Conservation (phyloP, 2,329 filamentous ascomycete species). For the Penicillium psychrosexuale region DNA sequence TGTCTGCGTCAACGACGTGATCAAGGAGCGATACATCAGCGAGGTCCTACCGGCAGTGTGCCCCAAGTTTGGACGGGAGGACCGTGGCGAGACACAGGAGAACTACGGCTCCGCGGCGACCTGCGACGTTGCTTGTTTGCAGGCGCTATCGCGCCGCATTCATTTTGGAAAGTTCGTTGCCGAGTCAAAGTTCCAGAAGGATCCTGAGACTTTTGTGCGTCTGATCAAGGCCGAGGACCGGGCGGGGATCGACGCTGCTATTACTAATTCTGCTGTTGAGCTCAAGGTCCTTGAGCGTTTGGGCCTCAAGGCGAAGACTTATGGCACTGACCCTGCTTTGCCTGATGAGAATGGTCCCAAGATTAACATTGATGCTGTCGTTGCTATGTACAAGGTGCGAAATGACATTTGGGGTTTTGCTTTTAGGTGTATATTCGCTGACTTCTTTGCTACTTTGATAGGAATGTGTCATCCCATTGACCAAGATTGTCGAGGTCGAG, state of each 20-base stretch:
- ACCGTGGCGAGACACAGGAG: slow-evolving; percentile 81
- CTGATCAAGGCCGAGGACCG: slow-evolving; percentile 80
- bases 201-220: slow-evolving; percentile 73
- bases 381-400: slow-evolving; percentile 71
- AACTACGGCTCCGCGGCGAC: slow-evolving; percentile 94
- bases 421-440: background rate
- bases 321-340: slow-evolving; percentile 81
- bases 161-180: slow-evolving; percentile 99
- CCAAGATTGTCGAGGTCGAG: slow-evolving; percentile 97
- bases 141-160: slow-evolving; percentile 84
- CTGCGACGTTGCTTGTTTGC: slow-evolving; percentile 83
- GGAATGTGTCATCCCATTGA: slow-evolving; percentile 87
- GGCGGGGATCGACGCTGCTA: slow-evolving; percentile 78
- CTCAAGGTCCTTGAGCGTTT: slow-evolving; percentile 85
- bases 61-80: slow-evolving; percentile 67
- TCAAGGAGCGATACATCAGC: slow-evolving; percentile 80
- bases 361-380: slow-evolving; percentile 89
- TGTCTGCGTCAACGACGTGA: slow-evolving; percentile 84
- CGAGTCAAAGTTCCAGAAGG: slow-evolving; percentile 86
- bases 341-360: slow-evolving; percentile 55
- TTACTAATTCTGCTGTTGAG: slow-evolving; percentile 87
- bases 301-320: slow-evolving; percentile 84
- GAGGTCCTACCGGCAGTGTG: slow-evolving; percentile 82
- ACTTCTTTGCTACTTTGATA: slow-evolving; percentile 12
- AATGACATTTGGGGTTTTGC: background rate